These are phyloP conservation scores for Starmerella riodocensis DNA, from an alignment of 805 yeast species.

Conservation along the genomic window DNA sequence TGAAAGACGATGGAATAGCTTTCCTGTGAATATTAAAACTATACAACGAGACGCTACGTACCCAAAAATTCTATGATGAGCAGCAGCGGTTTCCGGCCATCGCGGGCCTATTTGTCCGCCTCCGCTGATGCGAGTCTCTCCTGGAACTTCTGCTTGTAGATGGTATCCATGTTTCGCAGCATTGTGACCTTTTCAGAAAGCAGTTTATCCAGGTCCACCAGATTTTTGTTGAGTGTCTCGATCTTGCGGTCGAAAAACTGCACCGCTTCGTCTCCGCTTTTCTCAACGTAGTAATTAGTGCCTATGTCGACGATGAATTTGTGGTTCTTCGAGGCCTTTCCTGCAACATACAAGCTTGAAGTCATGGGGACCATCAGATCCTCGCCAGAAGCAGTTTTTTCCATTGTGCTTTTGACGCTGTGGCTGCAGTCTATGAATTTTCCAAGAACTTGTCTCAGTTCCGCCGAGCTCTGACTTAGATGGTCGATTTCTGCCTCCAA, in stretches of 20 bases:
- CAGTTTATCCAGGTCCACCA: constrained; percentile 57
- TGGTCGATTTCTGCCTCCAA: constrained; percentile 79
- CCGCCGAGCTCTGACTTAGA: constrained; percentile 68
- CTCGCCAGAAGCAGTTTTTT: constrained; percentile 32
- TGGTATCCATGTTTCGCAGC: constrained; percentile 44
- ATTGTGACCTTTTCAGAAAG: constrained; percentile 61
- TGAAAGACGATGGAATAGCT: too few species aligned
- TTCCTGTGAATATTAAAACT: too few species aligned
- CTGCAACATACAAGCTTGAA: constrained; percentile 79
- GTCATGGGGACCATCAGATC: constrained; percentile 76
- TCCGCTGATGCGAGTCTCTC: constrained; percentile 12
- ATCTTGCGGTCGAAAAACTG: constrained; percentile 63
- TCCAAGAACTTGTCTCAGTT: constrained; percentile 65
- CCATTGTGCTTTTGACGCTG: constrained; percentile 46
- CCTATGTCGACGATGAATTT: constrained; percentile 86
- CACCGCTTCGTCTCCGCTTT: constrained; percentile 51
- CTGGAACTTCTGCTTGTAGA: constrained; percentile 19
- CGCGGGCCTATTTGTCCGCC: neutral
- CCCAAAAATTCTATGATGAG: too few species aligned
- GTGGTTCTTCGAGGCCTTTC: constrained; percentile 49
- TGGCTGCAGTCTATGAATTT: constrained; percentile 71
- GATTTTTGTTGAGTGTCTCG: constrained; percentile 56
- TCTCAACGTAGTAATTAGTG: constrained; percentile 89
- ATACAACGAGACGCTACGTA: too few species aligned
- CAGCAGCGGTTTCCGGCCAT: too few species aligned